Conservation (phyloP, 352 stramenopile species). For the Globisporangium iwayamae region DNA sequence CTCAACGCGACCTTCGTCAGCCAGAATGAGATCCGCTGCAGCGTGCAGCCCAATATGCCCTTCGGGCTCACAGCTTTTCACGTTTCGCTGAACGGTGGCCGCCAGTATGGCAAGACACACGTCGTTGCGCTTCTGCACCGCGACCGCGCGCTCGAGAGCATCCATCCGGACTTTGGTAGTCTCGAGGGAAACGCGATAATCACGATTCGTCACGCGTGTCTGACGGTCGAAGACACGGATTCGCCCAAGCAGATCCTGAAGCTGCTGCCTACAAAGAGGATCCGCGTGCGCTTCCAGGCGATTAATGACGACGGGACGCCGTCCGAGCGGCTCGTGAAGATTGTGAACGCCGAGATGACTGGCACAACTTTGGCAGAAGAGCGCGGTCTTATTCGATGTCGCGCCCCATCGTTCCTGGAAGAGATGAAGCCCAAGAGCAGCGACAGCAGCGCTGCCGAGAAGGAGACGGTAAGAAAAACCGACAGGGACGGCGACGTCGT, state of each 20-base stretch:
- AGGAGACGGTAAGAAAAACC: constrained; percentile 5
- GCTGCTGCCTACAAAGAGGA: constrained; percentile 38
- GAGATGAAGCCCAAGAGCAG: constrained; percentile 28
- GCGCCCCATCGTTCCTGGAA: constrained; percentile 51
- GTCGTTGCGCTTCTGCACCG: constrained; percentile 47
- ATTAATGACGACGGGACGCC: constrained; percentile 24
- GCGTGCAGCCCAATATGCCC: constrained; percentile 55
- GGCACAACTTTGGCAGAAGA: constrained; percentile 15
- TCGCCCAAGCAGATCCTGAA: constrained; percentile 37
- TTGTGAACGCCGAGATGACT: constrained; percentile 24
- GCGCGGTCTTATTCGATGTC: constrained; percentile 30
- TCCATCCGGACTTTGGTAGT: constrained; percentile 35
- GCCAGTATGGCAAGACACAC: constrained; percentile 44
- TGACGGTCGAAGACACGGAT: constrained; percentile 44
- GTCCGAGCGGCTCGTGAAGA: constrained; percentile 25
- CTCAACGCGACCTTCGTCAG: constrained; percentile 51
- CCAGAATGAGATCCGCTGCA: constrained; percentile 50
- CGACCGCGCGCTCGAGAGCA: constrained; percentile 34
- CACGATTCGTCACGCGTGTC: constrained; percentile 24
- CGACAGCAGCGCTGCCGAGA: neutral
- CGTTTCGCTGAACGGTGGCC: constrained; percentile 60
- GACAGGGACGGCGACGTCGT: constrained; percentile 12
- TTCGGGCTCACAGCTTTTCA: constrained; percentile 58
- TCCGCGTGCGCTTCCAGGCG: constrained; percentile 53
- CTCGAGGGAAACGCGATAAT: constrained; percentile 34